Evolutionary conservation across 345 rosid genomes (phyloP).

Genomic region (Jatropha curcas): DNA sequence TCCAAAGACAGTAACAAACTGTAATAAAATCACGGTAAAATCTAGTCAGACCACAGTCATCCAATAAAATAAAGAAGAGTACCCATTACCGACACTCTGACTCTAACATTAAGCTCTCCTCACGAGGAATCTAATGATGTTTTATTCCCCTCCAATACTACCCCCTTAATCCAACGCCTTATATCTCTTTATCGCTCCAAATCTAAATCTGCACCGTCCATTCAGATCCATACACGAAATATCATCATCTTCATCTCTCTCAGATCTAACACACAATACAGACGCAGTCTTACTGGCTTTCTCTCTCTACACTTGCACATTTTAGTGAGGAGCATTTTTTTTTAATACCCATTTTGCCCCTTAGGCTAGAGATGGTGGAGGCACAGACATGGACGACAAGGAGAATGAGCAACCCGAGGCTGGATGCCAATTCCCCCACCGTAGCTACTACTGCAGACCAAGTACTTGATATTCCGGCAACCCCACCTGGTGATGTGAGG

Average conservation of each 20-base stretch:
- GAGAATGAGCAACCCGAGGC: constrained; percentile 93
- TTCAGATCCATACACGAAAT: constrained; percentile 36
- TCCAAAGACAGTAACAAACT: not conserved
- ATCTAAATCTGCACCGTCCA: constrained; percentile 61
- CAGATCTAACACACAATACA: not conserved
- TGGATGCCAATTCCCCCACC: constrained; percentile 40
- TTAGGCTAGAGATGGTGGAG: constrained; percentile 61
- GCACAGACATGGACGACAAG: constrained; percentile 99
- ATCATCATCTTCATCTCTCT: not conserved
- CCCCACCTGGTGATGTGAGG: constrained; percentile 76
- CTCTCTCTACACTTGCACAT: not conserved
- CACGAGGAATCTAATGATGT: constrained; percentile 26
- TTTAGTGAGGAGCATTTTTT: not conserved
- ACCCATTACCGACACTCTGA: constrained; percentile 48
- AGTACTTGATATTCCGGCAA: constrained; percentile 74
- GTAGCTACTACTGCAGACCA: constrained; percentile 40
- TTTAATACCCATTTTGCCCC: constrained; percentile 23
- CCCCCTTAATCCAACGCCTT: constrained; percentile 48
- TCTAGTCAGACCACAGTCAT: constrained; percentile 8
- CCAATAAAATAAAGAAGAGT: not conserved
- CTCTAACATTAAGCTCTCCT: constrained; percentile 16
- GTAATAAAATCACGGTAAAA: not conserved
- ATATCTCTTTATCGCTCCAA: constrained; percentile 21
- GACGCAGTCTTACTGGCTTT: not conserved
- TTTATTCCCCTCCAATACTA: constrained; percentile 14